A percentile compares a stretch with the other conserved stretches of the same genome.
phyloP scores from a whole-genome alignment of 202 grass and related monocot species.

The Cymbopogon flexuosus region DNA sequence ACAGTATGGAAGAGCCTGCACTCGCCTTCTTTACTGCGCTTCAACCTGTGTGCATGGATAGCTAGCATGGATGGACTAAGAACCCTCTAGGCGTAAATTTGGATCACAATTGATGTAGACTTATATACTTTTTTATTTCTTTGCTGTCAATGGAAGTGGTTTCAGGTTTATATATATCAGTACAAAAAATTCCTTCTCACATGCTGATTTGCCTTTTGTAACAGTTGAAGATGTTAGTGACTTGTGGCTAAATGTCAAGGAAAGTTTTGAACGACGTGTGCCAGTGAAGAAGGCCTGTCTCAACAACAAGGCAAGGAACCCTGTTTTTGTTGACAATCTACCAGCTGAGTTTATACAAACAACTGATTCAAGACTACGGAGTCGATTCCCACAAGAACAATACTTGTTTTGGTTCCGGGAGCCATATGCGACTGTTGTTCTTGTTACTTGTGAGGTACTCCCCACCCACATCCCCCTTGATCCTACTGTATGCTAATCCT shows the following conservation, averaged over 20 bases:
- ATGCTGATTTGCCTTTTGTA: background rate
- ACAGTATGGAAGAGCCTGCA: background rate
- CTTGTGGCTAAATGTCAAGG: constrained; percentile 84
- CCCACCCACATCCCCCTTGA: background rate
- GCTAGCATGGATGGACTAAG: background rate
- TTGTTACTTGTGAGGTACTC: constrained; percentile 90
- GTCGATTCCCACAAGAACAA: constrained; percentile 91
- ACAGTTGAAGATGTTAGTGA: constrained; percentile 99
- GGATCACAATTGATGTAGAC: background rate
- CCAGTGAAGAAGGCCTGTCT: constrained; percentile 85
- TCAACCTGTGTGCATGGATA: background rate
- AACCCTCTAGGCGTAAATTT: background rate
- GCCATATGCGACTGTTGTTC: constrained; percentile 84
- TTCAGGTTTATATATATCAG: constrained; percentile 4
- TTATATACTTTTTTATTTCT: background rate
- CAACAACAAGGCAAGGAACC: constrained; percentile 91
- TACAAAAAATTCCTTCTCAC: constrained; percentile 24
- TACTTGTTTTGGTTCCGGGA: constrained; percentile 95
- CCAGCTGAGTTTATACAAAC: constrained; percentile 88
- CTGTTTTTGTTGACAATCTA: constrained; percentile 76
- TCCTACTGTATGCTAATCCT: constrained; percentile 18
- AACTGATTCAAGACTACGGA: constrained; percentile 84
- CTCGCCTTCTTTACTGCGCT: background rate
- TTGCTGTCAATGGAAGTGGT: background rate
- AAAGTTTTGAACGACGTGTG: constrained; percentile 55